Base-by-base conservation (phyloP, 2,329 filamentous ascomycete genomes). In the Phaeoacremonium minimum region DNA sequence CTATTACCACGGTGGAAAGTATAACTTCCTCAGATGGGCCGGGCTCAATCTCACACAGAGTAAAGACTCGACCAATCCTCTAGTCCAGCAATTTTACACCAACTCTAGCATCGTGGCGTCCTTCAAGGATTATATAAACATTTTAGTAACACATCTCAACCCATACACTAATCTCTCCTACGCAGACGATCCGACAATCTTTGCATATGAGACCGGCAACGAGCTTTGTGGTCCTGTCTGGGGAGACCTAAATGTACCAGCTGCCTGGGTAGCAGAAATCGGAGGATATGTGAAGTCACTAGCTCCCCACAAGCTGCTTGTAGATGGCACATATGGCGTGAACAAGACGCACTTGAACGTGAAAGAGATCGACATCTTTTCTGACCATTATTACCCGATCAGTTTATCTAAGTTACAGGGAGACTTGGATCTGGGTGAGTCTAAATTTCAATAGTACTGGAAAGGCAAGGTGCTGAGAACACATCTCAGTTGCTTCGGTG, bases 1-100 rank as follows among this genome's bases (percentile, higher is more conserved):
- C 46, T 71, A 71, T 44, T 72, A 71, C 48, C 68, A 71, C 41
- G 67, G 68, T 15, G 69, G 68, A 6, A 71, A 70, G 48, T 71
- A 65, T 52, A 56, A 58, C 44, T 73, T 70, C 48, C 53, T 71
- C 18, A 62, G 68, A 16, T 72, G 61, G 60, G 54, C 53, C 14
- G 67, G 67, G 7, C 58, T 65, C 47, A 57, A 69, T 45, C 61
- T 71, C 35, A 60, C 51, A 8, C 53, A 57, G 36, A 46, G 46
- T 12, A 48, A 40, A 7, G 55, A 62, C 32, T 50, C 55, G 12
- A 55, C 47, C 17, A 61, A 67, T 44, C 60, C 64, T 3, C 46
- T 48, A 19, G 60, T 69, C 14, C 57, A 63, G 53, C 55, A 67
- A 40, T 72, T 72, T 49, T 72, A 71, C 49, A 67, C 57, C 29